These are phyloP conservation scores for Starmerella apis DNA, from an alignment of 805 yeast species.

Conservation along the genomic window DNA sequence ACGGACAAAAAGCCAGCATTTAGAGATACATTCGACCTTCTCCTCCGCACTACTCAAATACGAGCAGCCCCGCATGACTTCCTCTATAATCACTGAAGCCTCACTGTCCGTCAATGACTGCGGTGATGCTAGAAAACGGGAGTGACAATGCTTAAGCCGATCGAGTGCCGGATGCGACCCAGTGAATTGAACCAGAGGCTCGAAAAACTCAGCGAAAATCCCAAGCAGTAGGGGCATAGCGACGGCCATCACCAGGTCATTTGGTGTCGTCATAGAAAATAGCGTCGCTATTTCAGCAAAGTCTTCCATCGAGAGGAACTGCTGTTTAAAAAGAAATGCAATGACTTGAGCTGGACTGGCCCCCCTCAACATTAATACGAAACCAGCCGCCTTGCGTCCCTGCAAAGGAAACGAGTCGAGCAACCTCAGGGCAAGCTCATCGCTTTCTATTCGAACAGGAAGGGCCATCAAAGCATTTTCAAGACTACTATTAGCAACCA, in stretches of 20 bases:
- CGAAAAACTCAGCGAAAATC: not conserved
- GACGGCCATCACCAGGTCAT: not conserved
- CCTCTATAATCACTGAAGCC: not conserved
- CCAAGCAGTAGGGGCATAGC: not conserved
- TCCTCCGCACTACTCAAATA: not conserved
- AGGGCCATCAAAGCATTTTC: not conserved
- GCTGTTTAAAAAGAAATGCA: not conserved
- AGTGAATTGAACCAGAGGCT: not conserved
- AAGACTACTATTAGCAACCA: not conserved
- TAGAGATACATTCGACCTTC: not conserved
- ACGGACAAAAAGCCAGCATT: not conserved
- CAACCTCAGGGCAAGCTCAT: not conserved
- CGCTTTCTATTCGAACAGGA: not conserved
- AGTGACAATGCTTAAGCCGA: not conserved
- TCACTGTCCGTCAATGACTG: not conserved
- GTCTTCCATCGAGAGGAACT: not conserved
- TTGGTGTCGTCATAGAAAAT: not conserved
- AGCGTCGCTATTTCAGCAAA: not conserved
- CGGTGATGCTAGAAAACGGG: not conserved
- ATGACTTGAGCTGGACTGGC: not conserved
- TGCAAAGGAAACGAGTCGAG: not conserved
- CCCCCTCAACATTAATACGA: not conserved
- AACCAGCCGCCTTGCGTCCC: not conserved
- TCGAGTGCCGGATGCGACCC: not conserved
- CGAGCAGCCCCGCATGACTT: not conserved